Evolutionary conservation across 176 grass and related monocot genomes (phyloP), one percentile per base, ranked within the genome.

Genomic region (Dendrocalamus sinicus): DNA sequence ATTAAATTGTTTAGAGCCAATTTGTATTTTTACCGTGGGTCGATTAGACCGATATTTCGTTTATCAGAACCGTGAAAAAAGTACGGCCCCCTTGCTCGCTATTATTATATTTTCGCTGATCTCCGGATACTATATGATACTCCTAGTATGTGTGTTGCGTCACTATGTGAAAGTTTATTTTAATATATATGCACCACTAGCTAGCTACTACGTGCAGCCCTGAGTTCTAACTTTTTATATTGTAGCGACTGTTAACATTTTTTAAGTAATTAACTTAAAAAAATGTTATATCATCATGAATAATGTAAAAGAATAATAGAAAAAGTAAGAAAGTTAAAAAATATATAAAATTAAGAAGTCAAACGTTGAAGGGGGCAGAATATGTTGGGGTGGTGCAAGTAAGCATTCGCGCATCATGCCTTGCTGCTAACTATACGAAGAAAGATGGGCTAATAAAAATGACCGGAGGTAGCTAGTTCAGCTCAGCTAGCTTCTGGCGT

Each of bases 81-180:
- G 85, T 88, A 88, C 81, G 55, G 9, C 10, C 52, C 20, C 23
- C 39, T 61, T 15, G 59, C 72, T 86, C 81, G 64, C 15, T 84
- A 54, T 62, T 72, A 86, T 82, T 64, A 74, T 84, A 65, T 65
- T 75, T 32, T 5, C 11, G 6, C 9, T 19, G 45, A 59, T 85
- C 77, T 52, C 73, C 58, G 66, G 12, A 72, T 12, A 7, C 61
- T 66, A 5, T 26, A 51, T 7, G 73, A 66, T 76, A 51, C 48
- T 68, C 14, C 48, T 51, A 14, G 1, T 51, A 43, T 57, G 37
- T 76, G 32, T 14, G 12, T 13, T 66, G 54, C 51, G 73, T 68
- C 63, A 78, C 22, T 62, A 46, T 12, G 58, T 32, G 24, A 79
- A 65, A 65, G n/a, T 30, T 45, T 62, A 47, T 78, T 44, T 17